Evolutionary conservation across 2,329 filamentous ascomycete genomes (phyloP), one percentile per base, ranked within the genome.

Genomic region (Alternaria arborescens): DNA sequence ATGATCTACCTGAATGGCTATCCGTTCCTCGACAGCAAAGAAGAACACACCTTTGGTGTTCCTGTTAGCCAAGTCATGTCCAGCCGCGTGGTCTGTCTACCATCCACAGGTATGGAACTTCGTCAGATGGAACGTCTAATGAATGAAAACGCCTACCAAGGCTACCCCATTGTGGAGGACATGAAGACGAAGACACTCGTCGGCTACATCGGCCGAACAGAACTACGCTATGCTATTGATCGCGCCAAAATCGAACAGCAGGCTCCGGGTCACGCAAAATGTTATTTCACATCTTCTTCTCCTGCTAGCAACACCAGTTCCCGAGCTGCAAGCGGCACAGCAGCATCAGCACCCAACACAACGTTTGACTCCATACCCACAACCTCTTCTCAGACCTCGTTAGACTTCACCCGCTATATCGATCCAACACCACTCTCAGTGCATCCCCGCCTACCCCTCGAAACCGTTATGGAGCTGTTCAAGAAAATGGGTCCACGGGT

Each of bases 1-100:
- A 97, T 97, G 92, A 99, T 99, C 71, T 97, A 93, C 90, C 97
- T 97, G 81, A 98, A 93, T 70, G 95, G 95, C 1, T 97, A 97
- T 73, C 95, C 95, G 0, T 99, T 96, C 80, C 85, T 99, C 3
- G 95, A 99, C 80, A 96, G 91, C 79, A 99, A 99, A 76, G 94
- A 98, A 78, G 95, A 98, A 58, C 94, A 97, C 79, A 94, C 94
- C 54, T 97, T 98, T 78, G 94, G 94, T 47, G 94, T 98, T 0
- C 91, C 95, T 0, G 95, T 98, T 10, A 95, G 92, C 0, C 88
- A 92, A 64, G 92, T 92, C 65, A 97, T 98, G 94, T 94, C 89
- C 1, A 86, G 86, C 3, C 87, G 91, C 52, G 86, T 94, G 0
- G 87, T 92, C 3, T 87, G 89, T 0, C 84, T 99, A 8, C 91